phyloP scores from a whole-genome alignment of 2,329 filamentous ascomycete genomes.

The Capronia americana region DNA sequence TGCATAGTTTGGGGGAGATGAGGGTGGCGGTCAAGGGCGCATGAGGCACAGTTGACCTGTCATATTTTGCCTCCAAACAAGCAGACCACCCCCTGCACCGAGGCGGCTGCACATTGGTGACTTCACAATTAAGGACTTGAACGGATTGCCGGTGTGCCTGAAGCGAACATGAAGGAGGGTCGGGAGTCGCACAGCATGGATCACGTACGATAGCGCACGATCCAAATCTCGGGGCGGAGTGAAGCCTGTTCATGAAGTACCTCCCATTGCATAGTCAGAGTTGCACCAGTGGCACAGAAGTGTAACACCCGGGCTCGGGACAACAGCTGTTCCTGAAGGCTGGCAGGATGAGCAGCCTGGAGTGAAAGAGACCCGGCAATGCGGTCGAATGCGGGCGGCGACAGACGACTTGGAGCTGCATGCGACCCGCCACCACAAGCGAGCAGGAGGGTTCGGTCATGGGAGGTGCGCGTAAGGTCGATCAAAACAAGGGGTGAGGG shows the following conservation, averaged over 20 bases:
- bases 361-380: conserved; percentile 25
- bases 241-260: neutral
- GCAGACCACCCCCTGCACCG: conserved; percentile 4
- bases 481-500: neutral
- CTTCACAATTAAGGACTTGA: neutral
- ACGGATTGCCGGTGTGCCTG: neutral
- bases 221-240: conserved; percentile 34
- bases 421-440: conserved; percentile 9
- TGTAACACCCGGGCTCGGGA: conserved; percentile 14
- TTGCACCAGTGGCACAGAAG: conserved; percentile 6
- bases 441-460: conserved; percentile 10
- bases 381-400: conserved; percentile 24
- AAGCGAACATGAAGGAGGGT: conserved; percentile 9
- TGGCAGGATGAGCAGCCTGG: neutral
- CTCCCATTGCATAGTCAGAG: conserved; percentile 4
- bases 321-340: conserved; percentile 24
- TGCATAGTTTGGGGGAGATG: conserved; percentile 4
- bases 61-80: conserved; percentile 20
- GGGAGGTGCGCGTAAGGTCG: neutral
- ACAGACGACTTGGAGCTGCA: conserved; percentile 16
- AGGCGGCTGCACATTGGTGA: conserved; percentile 10
- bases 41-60: conserved; percentile 27
- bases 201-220: conserved; percentile 22
- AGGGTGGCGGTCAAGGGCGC: conserved; percentile 30
- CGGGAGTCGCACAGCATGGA: conserved; percentile 15